Percentiles rank a stretch among this genome's conserved stretches.
These are phyloP conservation scores for Glaciozyma martinii DNA, from an alignment of 768 basidiomycete species.

Conservation along the genomic window DNA sequence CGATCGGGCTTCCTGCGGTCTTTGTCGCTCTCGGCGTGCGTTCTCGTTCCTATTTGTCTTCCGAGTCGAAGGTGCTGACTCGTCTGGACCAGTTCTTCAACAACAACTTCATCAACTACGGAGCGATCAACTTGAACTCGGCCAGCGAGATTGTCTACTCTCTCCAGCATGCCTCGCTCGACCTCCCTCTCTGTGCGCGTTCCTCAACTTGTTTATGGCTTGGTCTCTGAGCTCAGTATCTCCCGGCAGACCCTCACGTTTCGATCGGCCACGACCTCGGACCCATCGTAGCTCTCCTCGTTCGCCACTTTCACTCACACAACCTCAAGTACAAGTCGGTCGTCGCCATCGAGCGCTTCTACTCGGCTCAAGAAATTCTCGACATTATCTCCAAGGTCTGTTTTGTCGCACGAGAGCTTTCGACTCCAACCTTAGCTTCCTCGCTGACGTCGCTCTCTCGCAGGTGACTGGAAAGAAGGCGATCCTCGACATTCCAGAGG, in stretches of 20 bases:
- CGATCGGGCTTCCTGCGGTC: neutral
- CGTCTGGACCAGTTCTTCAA: neutral
- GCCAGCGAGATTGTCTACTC: neutral
- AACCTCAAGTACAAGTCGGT: neutral
- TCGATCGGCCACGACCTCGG: neutral
- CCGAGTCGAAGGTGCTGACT: too few relatives aligned
- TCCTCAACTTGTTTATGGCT: neutral
- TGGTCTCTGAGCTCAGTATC: neutral
- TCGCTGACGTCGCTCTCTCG: too few relatives aligned
- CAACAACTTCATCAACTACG: neutral
- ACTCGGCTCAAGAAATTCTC: neutral
- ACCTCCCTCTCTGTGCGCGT: neutral
- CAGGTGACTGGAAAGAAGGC: too few relatives aligned
- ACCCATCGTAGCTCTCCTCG: neutral
- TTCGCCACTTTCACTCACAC: neutral
- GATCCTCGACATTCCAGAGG: too few relatives aligned
- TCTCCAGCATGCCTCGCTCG: neutral
- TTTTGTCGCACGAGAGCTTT: neutral
- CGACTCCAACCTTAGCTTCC: too few relatives aligned
- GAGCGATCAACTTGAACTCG: neutral
- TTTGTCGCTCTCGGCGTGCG: neutral
- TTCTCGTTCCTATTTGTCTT: neutral
- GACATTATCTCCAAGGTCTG: neutral
- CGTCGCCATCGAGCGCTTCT: neutral
- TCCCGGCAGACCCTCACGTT: neutral